Conservation (phyloP, 1,139 yeast genomes). For the Geotrichum bryndzae region DNA sequence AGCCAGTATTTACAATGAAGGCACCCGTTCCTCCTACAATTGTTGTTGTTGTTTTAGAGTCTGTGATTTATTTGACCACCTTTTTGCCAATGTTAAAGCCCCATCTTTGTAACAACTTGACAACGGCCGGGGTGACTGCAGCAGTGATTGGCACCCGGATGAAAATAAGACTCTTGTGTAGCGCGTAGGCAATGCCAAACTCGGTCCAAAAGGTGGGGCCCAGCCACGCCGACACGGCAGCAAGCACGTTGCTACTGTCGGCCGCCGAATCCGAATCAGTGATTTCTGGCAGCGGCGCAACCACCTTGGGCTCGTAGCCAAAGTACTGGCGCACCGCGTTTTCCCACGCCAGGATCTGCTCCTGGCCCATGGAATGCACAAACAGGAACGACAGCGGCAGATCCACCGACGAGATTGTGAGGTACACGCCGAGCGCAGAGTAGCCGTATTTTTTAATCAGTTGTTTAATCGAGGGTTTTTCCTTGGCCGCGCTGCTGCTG, state of each 20-base stretch:
- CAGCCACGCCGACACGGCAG: conserved; percentile 2
- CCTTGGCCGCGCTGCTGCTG: conserved; percentile 1
- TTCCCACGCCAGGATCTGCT: conserved; percentile 14
- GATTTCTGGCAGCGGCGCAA: not conserved
- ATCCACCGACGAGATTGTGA: conserved; percentile 64
- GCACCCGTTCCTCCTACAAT: too few species aligned
- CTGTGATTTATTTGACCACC: conserved; percentile 31
- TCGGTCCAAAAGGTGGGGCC: conserved; percentile 49
- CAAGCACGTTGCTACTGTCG: not conserved
- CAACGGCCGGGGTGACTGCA: conserved; percentile 82
- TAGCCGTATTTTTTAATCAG: conserved; percentile 84
- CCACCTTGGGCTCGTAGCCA: conserved; percentile 14
- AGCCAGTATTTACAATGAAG: not conserved
- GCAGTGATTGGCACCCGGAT: conserved; percentile 86
- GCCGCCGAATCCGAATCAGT: not conserved
- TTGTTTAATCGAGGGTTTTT: conserved; percentile 44
- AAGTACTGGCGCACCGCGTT: conserved; percentile 9
- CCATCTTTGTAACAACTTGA: conserved; percentile 58
- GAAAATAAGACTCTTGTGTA: conserved; percentile 76
- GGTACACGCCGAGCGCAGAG: conserved; percentile 81
- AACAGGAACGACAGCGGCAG: conserved; percentile 74
- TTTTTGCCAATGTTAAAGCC: conserved; percentile 72
- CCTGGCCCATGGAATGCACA: conserved; percentile 39
- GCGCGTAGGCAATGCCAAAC: conserved; percentile 83
- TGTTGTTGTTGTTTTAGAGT: not conserved